Evolutionary conservation across 176 grass and related monocot species (phyloP), one percentile per base, ranked within the genome.

Genomic region (Bonia amplexicaulis): DNA sequence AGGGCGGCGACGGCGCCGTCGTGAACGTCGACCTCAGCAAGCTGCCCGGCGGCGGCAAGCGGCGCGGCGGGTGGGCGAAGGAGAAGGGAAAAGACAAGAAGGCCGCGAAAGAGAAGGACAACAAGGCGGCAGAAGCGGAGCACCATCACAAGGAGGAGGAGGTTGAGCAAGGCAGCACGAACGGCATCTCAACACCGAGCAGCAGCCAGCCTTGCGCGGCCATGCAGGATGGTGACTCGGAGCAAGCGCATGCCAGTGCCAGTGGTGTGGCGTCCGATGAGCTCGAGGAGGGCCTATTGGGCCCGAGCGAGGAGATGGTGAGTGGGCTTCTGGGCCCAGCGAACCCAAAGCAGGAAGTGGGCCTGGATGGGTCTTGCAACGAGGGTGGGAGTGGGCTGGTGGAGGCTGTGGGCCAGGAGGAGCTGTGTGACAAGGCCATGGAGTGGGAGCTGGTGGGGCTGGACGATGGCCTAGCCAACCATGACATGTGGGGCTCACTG

Each of bases 21-120:
- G 75, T 85, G 60, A 2, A 62, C 31, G 75, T 89, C 57, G 83
- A 92, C 68, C 74, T 86, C 69, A 80, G 53, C 83, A 89, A 71
- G 83, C 87, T 92, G 1, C 87, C 90, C 15, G 87, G 83, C 37
- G 58, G 87, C 9, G 84, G 83, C 23, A 89, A 84, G 75, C 90
- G 87, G 6, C 80, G 75, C 3, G 87, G 87, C n/a, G 91, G 91
- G 5, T 35, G 87, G 46, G 3, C 62, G 19, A 84, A 66, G 40
- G 47, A 25, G 15, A 71, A 73, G 0, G 27, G n/a, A 0, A 70
- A 86, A 26, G 29, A 22, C 29, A 77, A 25, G 49, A 84, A 79
- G 27, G 9, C 1, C n/a, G 59, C n/a, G 19, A 60, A 5, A 17
- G 64, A 17, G 11, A 60, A 19, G 25, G 45, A 5, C 39, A 53